Evolutionary conservation across 371 early-diverging fungal species (phyloP).

Genomic region (Apophysomyces trapeziformis): DNA sequence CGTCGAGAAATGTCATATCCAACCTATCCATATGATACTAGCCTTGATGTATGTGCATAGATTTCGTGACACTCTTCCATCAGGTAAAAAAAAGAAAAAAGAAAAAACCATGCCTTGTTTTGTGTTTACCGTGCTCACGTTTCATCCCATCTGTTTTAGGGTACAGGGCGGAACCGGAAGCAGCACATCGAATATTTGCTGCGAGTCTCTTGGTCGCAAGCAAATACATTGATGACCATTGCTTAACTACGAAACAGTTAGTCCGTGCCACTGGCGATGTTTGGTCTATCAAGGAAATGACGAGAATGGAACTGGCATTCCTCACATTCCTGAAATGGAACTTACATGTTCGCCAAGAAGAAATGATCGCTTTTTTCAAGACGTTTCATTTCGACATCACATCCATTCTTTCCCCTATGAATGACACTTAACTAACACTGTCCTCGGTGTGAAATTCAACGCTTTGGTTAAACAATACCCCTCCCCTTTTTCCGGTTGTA

Average conservation of each 20-base stretch:
- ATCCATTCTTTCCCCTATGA: slow-evolving; percentile 21
- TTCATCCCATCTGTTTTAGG: slow-evolving; percentile 17
- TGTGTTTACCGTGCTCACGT: neutral
- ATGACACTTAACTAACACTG: neutral
- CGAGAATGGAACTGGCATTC: slow-evolving; percentile 55
- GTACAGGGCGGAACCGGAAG: slow-evolving; percentile 51
- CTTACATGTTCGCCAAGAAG: slow-evolving; percentile 41
- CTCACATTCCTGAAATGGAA: slow-evolving; percentile 53
- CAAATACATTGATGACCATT: slow-evolving; percentile 52
- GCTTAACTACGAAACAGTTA: slow-evolving; percentile 46
- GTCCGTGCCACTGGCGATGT: slow-evolving; percentile 56
- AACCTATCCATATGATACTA: slow-evolving; percentile 48
- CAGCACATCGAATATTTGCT: slow-evolving; percentile 57
- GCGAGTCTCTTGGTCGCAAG: slow-evolving; percentile 52
- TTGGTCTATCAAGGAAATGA: slow-evolving; percentile 57
- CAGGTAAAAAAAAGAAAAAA: slow-evolving; percentile 21
- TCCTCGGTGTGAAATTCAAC: neutral
- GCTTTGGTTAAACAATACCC: neutral
- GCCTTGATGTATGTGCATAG: slow-evolving; percentile 56
- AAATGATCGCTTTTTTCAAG: slow-evolving; percentile 38
- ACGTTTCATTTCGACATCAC: slow-evolving; percentile 32
- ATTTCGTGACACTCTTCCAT: slow-evolving; percentile 43
- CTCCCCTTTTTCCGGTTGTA: slow-evolving; percentile 7
- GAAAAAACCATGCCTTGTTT: neutral
- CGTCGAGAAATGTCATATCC: slow-evolving; percentile 52